These are phyloP conservation scores for Talaromyces funiculosus DNA, from an alignment of 2,329 filamentous ascomycete species.

Conservation along the genomic window DNA sequence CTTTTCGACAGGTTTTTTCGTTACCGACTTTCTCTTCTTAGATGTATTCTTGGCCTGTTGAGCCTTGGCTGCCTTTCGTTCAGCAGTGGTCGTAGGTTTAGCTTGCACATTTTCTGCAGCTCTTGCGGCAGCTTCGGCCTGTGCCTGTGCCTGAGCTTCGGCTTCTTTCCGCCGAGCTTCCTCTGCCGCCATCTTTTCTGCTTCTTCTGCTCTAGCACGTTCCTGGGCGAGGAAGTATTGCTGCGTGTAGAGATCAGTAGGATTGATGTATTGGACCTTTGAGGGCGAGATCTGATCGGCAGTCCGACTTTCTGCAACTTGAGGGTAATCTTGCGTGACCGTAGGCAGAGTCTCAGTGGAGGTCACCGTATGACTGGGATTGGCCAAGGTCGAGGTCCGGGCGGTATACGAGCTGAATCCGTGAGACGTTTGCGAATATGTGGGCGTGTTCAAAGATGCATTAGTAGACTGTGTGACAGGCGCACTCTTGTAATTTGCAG, in stretches of 20 bases:
- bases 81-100: not conserved
- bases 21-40: slow-evolving; percentile 3
- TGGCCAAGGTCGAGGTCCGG: not conserved
- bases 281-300: slow-evolving; percentile 5
- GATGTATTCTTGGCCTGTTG: slow-evolving; percentile 4
- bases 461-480: not conserved
- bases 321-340: not conserved
- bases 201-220: slow-evolving; percentile 11
- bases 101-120: not conserved
- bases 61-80: not conserved
- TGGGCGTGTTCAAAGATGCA: not conserved
- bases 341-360: not conserved
- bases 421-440: not conserved
- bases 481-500: not conserved
- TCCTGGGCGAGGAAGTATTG: slow-evolving; percentile 13
- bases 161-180: slow-evolving; percentile 5
- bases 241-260: slow-evolving; percentile 9
- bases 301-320: not conserved
- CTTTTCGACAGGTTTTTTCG: not conserved
- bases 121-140: slow-evolving; percentile 2
- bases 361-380: not conserved
- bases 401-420: not conserved
- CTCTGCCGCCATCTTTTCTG: slow-evolving; percentile 1
- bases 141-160: slow-evolving; percentile 1
- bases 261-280: slow-evolving; percentile 11